Evolutionary conservation across 176 grass and related monocot species (phyloP).

Genomic region (Oryza nivara): DNA sequence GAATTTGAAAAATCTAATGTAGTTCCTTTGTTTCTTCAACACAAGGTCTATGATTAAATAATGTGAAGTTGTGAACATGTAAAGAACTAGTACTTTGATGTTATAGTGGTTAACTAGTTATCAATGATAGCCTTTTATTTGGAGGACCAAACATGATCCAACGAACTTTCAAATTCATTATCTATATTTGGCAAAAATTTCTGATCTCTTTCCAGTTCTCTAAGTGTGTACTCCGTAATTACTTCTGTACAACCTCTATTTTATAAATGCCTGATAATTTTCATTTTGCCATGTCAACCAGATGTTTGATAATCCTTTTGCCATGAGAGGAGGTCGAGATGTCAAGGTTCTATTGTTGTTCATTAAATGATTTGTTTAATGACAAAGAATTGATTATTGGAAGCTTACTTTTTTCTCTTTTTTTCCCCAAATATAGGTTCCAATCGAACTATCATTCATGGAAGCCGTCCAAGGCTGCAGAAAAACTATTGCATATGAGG

Average conservation of each 20-base stretch:
- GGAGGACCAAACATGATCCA: slow-evolving; percentile 9
- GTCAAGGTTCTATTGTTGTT: slow-evolving; percentile 70
- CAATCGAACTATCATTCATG: slow-evolving; percentile 93
- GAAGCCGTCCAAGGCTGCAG: slow-evolving; percentile 97
- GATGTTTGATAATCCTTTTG: slow-evolving; percentile 73
- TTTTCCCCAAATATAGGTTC: slow-evolving; percentile 53
- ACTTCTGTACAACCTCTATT: neutral
- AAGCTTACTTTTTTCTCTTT: slow-evolving; percentile 19
- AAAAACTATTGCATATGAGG: slow-evolving; percentile 81
- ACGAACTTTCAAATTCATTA: neutral
- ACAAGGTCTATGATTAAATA: slow-evolving; percentile 21
- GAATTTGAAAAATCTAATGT: neutral
- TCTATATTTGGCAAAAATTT: slow-evolving; percentile 25
- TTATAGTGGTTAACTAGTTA: slow-evolving; percentile 9
- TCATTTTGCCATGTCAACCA: slow-evolving; percentile 53
- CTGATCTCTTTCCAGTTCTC: neutral
- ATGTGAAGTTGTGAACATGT: neutral
- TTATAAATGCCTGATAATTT: slow-evolving; percentile 30
- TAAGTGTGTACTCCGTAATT: neutral
- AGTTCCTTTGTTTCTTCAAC: slow-evolving; percentile 26
- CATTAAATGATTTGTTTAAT: slow-evolving; percentile 17
- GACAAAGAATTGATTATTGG: neutral
- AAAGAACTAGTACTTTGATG: slow-evolving; percentile 15
- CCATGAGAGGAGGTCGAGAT: slow-evolving; percentile 75
- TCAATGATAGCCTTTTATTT: slow-evolving; percentile 2